Evolutionary conservation across 2,329 filamentous ascomycete genomes (phyloP).

Genomic region (Trichoderma sp.): DNA sequence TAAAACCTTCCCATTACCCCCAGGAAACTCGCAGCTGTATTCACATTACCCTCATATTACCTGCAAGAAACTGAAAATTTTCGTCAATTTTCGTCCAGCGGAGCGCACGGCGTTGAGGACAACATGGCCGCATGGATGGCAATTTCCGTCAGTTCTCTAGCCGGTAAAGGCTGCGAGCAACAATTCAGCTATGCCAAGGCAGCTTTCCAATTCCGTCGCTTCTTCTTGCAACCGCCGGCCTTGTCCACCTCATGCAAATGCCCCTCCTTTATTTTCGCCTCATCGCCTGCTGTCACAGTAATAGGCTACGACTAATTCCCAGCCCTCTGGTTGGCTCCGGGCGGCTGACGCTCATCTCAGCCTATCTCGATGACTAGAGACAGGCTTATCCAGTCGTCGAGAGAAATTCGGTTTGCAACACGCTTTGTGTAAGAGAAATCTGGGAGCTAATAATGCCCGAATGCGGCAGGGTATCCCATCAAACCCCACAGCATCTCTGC

Average conservation of each 20-base stretch:
- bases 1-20: constrained; percentile 25
- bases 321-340: constrained; percentile 24
- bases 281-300: constrained; percentile 20
- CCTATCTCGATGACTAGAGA: constrained; percentile 26
- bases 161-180: background rate
- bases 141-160: background rate
- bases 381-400: constrained; percentile 30
- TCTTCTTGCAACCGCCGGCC: constrained; percentile 12
- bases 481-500: constrained; percentile 22
- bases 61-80: background rate
- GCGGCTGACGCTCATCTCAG: constrained; percentile 25
- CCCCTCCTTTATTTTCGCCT: constrained; percentile 15
- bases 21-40: constrained; percentile 17
- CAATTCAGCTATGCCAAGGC: background rate
- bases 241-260: background rate
- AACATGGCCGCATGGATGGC: background rate
- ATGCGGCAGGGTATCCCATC: constrained; percentile 17
- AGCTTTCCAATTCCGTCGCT: constrained; percentile 8
- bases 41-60: constrained; percentile 19
- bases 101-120: background rate
- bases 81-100: background rate
- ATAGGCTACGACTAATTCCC: constrained; percentile 8
- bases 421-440: constrained; percentile 42
- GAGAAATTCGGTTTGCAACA: constrained; percentile 37
- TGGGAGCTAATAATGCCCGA: constrained; percentile 27